Base-by-base conservation (phyloP, 495 filamentous ascomycete genomes). In the Venustampulla echinocandica region DNA sequence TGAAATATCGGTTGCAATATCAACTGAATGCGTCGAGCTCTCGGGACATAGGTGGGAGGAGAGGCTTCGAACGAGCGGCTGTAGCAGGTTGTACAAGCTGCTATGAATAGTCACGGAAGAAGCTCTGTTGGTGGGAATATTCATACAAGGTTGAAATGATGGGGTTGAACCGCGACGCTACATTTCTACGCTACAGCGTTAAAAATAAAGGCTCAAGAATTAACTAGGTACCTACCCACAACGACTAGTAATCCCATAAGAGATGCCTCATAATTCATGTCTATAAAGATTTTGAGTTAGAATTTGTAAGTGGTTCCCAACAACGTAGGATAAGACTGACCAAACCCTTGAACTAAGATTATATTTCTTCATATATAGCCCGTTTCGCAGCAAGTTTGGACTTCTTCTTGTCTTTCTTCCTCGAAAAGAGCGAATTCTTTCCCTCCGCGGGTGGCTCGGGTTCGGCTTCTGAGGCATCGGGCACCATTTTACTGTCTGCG, bases 321-420 rank as follows among this genome's bases (percentile, higher is more conserved):
- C 15, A 37, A 37, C 6, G 34, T 37, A 17, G 34, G 34, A 10
- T 37, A 15, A 37, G 34, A 37, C 34, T 22, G 37, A 22, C 15
- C 18, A 40, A n/a, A 40, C n/a, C 11, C 10, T 21, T 40, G 37
- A 40, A 22, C 18, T 21, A 40, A 20, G n/a, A 40, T 22, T 22
- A 20, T 21, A 5, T 9, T 21, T 20, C 41, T 19, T 44, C 41
- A 44, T 14, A 44, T 13, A 44, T 30, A 10, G 41, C 41, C 41
- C 41, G 20, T 44, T 27, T 30, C 41, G 19, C 20, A 28, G 41
- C 13, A 44, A 44, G 14, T 44, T 28, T 44, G 10, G 23, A 28
- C 41, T 44, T 44, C 27, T 33, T 44, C 6, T 27, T 42, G 9
- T 13, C 11, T 18, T 44, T 44, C 41, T 44, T 20, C 18, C 18